Evolutionary conservation across 257 asterid species (phyloP), one percentile per base, ranked within the genome.

Genomic region (Solanum neorickii): DNA sequence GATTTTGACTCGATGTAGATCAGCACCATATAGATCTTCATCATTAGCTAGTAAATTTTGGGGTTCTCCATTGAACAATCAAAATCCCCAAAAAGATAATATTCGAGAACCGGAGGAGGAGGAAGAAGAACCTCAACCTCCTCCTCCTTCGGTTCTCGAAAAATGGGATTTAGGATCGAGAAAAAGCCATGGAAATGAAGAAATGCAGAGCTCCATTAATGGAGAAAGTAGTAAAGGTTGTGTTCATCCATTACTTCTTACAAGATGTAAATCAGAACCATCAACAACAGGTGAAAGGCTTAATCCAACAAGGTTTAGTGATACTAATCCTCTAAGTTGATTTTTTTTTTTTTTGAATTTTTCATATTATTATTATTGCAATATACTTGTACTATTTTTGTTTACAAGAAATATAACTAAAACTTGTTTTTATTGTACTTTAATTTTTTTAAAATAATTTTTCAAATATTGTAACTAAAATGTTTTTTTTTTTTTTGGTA

Each of bases 21-120:
- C 99, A 89, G 98, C 98, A 72, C 98, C 99, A 4, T 95, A 96
- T 84, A 94, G 97, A 93, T 94, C 98, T 87, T 95, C 99, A 1
- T 96, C 98, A 5, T 73, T 96, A 47, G 98, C 93, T 6, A 93
- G 92, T 29, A 91, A 93, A 70, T 93, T 96, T 49, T 94, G 98
- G 98, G 94, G 94, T 12, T 92, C 97, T 12, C 95, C 96, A 7
- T 59, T 93, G 37, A 83, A 52, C 23, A 52, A 23, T 52, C n/a
- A 52, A 52, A 52, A 18, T 52, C 9, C 62, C 23, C 62, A 6
- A 52, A 16, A 6, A 52, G 6, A 49, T 49, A 15, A 49, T 49
- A 33, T 35, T 8, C 86, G 66, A 73, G 91, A 87, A 87, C 25
- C 62, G 25, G 82, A 9, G 14, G 83, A 89, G 84, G 70, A 87